A percentile compares a stretch with the other conserved stretches of the same genome.
phyloP scores from a whole-genome alignment of 768 basidiomycete genomes.

The Psilocybe subaeruginosa region DNA sequence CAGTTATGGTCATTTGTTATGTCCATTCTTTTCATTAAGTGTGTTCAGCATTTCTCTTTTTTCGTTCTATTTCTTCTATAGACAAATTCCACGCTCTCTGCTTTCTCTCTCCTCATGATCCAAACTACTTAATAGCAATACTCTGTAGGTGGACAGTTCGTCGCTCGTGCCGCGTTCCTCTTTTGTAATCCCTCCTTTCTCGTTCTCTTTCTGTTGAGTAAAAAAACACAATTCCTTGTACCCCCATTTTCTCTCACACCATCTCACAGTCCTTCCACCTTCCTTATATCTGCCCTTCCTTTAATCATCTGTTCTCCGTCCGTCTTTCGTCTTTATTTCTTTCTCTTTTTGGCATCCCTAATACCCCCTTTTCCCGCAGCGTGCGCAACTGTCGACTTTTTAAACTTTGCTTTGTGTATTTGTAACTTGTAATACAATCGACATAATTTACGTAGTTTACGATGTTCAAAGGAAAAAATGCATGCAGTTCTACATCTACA shows the following conservation, averaged over 20 bases:
- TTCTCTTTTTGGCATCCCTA: background rate
- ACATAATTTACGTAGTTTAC: conserved; percentile 18
- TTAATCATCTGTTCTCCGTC: background rate
- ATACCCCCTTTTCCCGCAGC: background rate
- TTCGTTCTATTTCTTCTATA: background rate
- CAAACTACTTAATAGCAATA: conserved; percentile 9
- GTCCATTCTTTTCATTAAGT: background rate
- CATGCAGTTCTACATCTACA: background rate
- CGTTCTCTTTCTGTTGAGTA: background rate
- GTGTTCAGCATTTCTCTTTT: background rate
- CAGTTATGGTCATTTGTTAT: background rate
- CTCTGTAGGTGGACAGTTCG: background rate
- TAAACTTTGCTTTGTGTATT: conserved; percentile 26
- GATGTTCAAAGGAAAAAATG: background rate
- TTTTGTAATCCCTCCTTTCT: background rate
- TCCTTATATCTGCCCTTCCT: background rate
- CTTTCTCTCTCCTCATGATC: conserved; percentile 8
- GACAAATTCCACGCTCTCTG: background rate
- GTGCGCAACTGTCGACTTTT: conserved; percentile 8
- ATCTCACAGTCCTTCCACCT: background rate
- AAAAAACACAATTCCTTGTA: background rate
- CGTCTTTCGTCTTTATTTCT: background rate
- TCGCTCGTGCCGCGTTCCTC: background rate
- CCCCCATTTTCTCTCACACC: background rate
- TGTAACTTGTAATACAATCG: conserved; percentile 22